Conservation (phyloP, 352 stramenopile genomes). For the Phytophthora ramorum region DNA sequence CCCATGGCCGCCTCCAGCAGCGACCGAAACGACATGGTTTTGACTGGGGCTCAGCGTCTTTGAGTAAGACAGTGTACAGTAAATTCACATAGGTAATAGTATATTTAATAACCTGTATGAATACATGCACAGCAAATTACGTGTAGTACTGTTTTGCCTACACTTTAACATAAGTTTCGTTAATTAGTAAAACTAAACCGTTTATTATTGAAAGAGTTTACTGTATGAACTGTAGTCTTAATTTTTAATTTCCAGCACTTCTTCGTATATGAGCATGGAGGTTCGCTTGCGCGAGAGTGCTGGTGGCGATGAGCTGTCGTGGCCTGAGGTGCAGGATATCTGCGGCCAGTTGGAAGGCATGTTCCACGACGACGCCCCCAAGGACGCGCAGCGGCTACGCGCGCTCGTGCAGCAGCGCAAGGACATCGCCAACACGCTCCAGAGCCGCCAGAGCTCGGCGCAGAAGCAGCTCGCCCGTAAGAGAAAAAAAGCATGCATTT, state of each 20-base stretch:
- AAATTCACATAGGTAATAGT: too few species aligned
- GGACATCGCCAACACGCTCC: constrained; percentile 56
- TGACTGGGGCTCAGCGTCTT: constrained; percentile 15
- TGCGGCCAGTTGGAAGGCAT: constrained; percentile 70
- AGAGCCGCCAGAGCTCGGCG: constrained; percentile 51
- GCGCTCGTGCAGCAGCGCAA: constrained; percentile 65
- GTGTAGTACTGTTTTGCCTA: too few species aligned
- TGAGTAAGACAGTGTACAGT: too few species aligned
- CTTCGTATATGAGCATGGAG: background rate
- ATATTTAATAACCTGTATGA: too few species aligned
- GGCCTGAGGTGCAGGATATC: constrained; percentile 75
- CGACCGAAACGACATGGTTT: constrained; percentile 84
- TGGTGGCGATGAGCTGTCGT: constrained; percentile 45
- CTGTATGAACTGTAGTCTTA: background rate
- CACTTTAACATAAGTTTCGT: too few species aligned
- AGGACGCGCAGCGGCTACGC: constrained; percentile 64
- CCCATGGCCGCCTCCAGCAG: constrained; percentile 85
- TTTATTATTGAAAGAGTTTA: too few species aligned
- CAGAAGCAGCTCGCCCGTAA: constrained; percentile 69
- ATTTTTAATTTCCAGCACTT: background rate
- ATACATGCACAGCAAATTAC: too few species aligned
- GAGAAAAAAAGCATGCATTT: constrained; percentile 3
- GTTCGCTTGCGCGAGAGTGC: background rate
- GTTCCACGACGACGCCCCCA: constrained; percentile 64
- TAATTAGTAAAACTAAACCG: too few species aligned